A percentile compares a stretch with the other conserved stretches of the same genome.
Evolutionary conservation across 2,329 filamentous ascomycete species (phyloP).

Genomic region (Talaromyces funiculosus): DNA sequence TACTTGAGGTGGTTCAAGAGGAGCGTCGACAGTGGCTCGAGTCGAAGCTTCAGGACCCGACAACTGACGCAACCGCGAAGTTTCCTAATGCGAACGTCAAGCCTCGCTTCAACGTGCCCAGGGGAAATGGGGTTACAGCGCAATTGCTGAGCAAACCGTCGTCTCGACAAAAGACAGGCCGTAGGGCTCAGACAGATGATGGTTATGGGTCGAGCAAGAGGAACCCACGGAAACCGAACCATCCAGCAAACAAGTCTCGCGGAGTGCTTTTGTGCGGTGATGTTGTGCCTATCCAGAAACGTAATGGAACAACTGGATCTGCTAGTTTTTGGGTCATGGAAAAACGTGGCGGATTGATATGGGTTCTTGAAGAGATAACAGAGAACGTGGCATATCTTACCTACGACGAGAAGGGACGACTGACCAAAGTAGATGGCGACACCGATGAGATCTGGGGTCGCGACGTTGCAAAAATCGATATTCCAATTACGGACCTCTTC

Average conservation of each 20-base stretch:
- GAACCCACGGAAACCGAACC: slow-evolving; percentile 56
- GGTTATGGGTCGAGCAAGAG: slow-evolving; percentile 46
- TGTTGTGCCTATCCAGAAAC: slow-evolving; percentile 95
- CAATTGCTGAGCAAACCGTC: slow-evolving; percentile 78
- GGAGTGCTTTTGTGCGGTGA: slow-evolving; percentile 92
- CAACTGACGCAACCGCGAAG: slow-evolving; percentile 43
- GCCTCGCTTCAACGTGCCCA: slow-evolving; percentile 32
- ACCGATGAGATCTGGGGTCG: slow-evolving; percentile 81
- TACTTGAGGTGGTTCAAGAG: slow-evolving; percentile 87
- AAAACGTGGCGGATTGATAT: slow-evolving; percentile 87
- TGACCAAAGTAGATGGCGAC: slow-evolving; percentile 68
- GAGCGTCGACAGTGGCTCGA: slow-evolving; percentile 87
- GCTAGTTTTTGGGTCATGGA: slow-evolving; percentile 99
- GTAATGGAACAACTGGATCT: slow-evolving; percentile 84
- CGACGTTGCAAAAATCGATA: slow-evolving; percentile 59
- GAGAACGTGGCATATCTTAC: slow-evolving; percentile 79
- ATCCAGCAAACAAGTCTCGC: slow-evolving; percentile 69
- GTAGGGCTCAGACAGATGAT: slow-evolving; percentile 54
- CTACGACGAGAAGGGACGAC: slow-evolving; percentile 70
- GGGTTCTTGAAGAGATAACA: slow-evolving; percentile 96
- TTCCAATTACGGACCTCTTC: slow-evolving; percentile 71
- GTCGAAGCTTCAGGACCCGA: slow-evolving; percentile 67
- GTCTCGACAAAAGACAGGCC: slow-evolving; percentile 45
- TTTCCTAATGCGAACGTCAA: slow-evolving; percentile 29
- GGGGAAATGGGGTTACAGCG: slow-evolving; percentile 77